Evolutionary conservation across 2,329 filamentous ascomycete genomes (phyloP), one percentile per base, ranked within the genome.

Genomic region (Penicillium frequentans): DNA sequence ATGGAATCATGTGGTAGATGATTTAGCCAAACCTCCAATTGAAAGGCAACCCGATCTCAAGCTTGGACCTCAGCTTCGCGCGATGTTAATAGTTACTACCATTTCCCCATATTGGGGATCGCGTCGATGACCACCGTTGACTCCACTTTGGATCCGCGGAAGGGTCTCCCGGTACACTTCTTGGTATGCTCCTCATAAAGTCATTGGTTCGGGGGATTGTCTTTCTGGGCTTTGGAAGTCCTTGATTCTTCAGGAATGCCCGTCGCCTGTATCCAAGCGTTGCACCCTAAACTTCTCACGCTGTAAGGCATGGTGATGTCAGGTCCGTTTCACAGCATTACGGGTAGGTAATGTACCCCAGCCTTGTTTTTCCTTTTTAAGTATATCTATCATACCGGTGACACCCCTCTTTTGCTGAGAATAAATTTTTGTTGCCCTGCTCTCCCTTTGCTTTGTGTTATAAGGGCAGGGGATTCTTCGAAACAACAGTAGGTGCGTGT

Each of bases 171-270:
- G 45, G 26, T 10, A 9, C 14, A 39, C n/a, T 8, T 52, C 27
- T 53, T 23, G 49, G 50, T 52, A 52, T 56, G 53, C 29, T 35
- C 29, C 46, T 31, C 21, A 31, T 14, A 10, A 44, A 49, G 33
- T 53, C 52, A 62, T 62, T 64, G 61, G 61, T 26, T 43, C 53
- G 52, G 26, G 31, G 39, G 23, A 27, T 52, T 39, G 53, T 23
- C 53, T 33, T 29, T 19, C 43, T 43, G 46, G 14, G 6, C 3
- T 26, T 37, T 31, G 39, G 19, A 11, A 23, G 51, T 61, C 61
- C 61, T 63, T 63, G 61, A 56, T 63, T 63, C 54, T 55, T 57
- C 13, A 56, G 61, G 62, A 64, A 64, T 64, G 61, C 54, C 54
- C 45, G 39, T 21, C 5, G 13, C 31, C 31, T 33, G 52, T 49